A percentile compares a stretch with the other conserved stretches of the same genome.
These are phyloP conservation scores for Thelephora ganbajun DNA, from an alignment of 768 basidiomycete genomes.

Conservation along the genomic window DNA sequence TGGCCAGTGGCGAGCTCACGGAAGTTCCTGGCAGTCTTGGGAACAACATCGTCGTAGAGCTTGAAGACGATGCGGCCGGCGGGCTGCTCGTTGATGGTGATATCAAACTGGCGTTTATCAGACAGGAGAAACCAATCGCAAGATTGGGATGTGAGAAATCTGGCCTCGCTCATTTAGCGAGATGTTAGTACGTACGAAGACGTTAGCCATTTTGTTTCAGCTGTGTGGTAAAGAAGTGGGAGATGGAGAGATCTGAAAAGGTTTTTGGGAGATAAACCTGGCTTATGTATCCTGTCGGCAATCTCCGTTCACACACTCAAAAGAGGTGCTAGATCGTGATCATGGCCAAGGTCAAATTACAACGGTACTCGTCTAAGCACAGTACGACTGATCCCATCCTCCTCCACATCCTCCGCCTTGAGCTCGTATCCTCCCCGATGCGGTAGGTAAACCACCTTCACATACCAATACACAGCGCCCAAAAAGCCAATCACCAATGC, in stretches of 20 bases:
- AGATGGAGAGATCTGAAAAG: conserved; percentile 1
- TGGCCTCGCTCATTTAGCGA: background rate
- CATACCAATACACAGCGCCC: conserved; percentile 20
- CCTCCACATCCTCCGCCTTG: conserved; percentile 13
- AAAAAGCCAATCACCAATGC: conserved; percentile 12
- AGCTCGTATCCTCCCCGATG: conserved; percentile 14
- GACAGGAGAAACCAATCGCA: background rate
- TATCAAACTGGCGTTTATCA: conserved; percentile 41
- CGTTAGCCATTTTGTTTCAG: conserved; percentile 19
- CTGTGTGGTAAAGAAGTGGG: conserved; percentile 8
- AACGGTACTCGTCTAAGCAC: conserved; percentile 30
- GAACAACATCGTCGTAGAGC: conserved; percentile 70
- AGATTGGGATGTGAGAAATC: background rate
- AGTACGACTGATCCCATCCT: conserved; percentile 42
- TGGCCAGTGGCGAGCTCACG: conserved; percentile 74
- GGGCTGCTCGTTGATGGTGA: conserved; percentile 27
- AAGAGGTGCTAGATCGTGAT: background rate
- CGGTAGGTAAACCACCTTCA: conserved; percentile 16
- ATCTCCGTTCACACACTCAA: too few relatives aligned
- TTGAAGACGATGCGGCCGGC: conserved; percentile 65
- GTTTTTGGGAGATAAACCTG: too few relatives aligned
- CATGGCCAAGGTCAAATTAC: background rate
- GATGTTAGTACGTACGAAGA: conserved; percentile 20
- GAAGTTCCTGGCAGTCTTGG: conserved; percentile 72
- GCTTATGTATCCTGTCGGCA: too few relatives aligned